A percentile compares a stretch with the other conserved stretches of the same genome.
phyloP scores from a whole-genome alignment of 345 rosid species.

The Salix dunnii region DNA sequence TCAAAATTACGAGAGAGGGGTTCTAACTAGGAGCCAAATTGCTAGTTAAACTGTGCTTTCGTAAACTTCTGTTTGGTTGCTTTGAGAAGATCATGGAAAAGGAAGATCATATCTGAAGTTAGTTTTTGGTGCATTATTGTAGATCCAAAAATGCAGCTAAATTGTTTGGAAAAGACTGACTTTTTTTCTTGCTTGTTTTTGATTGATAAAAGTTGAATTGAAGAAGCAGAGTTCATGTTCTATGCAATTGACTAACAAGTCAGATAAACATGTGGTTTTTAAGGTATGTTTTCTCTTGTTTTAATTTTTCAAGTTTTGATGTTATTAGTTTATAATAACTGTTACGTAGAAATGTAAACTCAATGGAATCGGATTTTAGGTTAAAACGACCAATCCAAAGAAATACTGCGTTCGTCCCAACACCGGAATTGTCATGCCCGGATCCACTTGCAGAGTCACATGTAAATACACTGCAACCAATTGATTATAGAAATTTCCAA shows the following conservation, averaged over 20 bases:
- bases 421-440: conserved; percentile 63
- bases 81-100: background rate
- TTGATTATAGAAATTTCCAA: background rate
- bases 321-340: background rate
- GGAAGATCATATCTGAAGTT: background rate
- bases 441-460: conserved; percentile 57
- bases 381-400: conserved; percentile 82
- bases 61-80: conserved; percentile 4
- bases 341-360: background rate
- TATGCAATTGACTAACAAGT: conserved; percentile 72
- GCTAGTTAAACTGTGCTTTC: background rate
- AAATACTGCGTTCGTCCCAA: conserved; percentile 88
- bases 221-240: conserved; percentile 79
- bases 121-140: background rate
- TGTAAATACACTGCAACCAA: conserved; percentile 33
- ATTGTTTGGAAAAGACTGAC: background rate
- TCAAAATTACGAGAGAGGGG: background rate
- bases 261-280: conserved; percentile 58
- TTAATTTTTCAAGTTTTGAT: background rate
- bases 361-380: conserved; percentile 42
- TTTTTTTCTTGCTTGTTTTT: background rate
- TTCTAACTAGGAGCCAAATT: background rate
- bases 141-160: background rate
- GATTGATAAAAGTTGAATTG: conserved; percentile 55
- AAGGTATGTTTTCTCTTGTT: conserved; percentile 41